These are phyloP conservation scores for Orbilia brochopaga DNA, from an alignment of 2,329 filamentous ascomycete species.

Conservation along the genomic window DNA sequence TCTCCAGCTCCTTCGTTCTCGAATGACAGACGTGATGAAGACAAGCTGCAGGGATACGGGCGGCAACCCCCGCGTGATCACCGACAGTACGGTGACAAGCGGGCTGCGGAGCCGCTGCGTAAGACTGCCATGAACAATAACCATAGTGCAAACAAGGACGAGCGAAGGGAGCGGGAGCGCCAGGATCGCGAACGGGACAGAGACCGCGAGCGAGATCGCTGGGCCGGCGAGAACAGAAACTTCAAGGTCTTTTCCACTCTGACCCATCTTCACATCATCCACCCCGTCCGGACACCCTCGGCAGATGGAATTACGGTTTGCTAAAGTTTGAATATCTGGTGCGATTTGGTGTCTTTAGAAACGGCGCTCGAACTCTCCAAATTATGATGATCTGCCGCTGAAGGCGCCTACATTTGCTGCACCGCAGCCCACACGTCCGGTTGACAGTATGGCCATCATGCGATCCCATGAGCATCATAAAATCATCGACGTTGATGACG, in stretches of 20 bases:
- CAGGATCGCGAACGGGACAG: constrained; percentile 11
- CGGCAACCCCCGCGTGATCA: constrained; percentile 36
- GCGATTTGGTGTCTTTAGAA: constrained; percentile 31
- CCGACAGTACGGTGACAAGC: constrained; percentile 44
- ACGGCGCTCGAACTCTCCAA: constrained; percentile 39
- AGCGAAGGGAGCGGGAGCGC: constrained; percentile 25
- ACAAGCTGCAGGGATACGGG: constrained; percentile 28
- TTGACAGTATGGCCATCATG: constrained; percentile 10
- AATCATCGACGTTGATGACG: constrained; percentile 30
- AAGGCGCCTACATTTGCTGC: constrained; percentile 22
- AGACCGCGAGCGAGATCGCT: constrained; percentile 28
- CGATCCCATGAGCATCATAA: constrained; percentile 36
- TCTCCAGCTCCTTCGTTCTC: neutral
- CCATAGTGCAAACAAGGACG: constrained; percentile 29
- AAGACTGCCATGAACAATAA: constrained; percentile 42
- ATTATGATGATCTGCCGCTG: constrained; percentile 24
- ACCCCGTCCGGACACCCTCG: neutral
- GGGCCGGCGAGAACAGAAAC: constrained; percentile 21
- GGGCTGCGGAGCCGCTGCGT: constrained; percentile 29
- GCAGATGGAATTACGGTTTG: constrained; percentile 6
- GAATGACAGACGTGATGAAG: constrained; percentile 45
- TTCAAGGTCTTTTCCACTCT: constrained; percentile 29
- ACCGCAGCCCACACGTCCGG: constrained; percentile 25
- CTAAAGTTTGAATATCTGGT: constrained; percentile 16
- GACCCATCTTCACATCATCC: neutral